phyloP scores from a whole-genome alignment of 345 rosid genomes.

The Syzygium aromaticum region DNA sequence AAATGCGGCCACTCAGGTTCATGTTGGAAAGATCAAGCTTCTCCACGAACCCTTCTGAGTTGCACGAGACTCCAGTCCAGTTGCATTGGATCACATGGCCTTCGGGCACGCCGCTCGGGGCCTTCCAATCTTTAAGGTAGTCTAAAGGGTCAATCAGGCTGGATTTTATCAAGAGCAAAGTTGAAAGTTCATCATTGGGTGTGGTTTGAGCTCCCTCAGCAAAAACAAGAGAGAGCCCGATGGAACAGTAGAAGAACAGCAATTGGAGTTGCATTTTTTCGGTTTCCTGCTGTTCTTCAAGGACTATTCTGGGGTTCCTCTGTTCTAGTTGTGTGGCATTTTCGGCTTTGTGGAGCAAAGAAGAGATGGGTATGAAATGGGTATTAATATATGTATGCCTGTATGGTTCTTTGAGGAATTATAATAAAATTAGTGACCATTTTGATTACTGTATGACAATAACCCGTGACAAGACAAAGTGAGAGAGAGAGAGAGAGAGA shows the following conservation, averaged over 20 bases:
- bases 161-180: constrained; percentile 48
- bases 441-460: neutral
- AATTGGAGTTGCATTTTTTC: constrained; percentile 26
- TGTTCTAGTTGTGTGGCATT: constrained; percentile 28
- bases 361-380: constrained; percentile 12
- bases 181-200: constrained; percentile 28
- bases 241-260: constrained; percentile 37
- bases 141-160: constrained; percentile 49
- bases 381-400: constrained; percentile 5
- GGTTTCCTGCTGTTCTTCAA: neutral
- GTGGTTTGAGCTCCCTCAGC: constrained; percentile 20
- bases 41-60: constrained; percentile 45
- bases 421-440: neutral
- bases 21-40: constrained; percentile 61
- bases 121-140: constrained; percentile 50
- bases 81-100: constrained; percentile 33
- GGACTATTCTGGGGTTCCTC: neutral
- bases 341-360: constrained; percentile 21
- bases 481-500: constrained; percentile 4
- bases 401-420: neutral
- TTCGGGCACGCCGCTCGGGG: constrained; percentile 10
- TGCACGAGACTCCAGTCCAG: constrained; percentile 77
- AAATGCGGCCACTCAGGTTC: constrained; percentile 67
- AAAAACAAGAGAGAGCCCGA: constrained; percentile 38
- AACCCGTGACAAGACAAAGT: constrained; percentile 2